phyloP scores from a whole-genome alignment of 768 basidiomycete genomes.

The Amanita subjunquillea region DNA sequence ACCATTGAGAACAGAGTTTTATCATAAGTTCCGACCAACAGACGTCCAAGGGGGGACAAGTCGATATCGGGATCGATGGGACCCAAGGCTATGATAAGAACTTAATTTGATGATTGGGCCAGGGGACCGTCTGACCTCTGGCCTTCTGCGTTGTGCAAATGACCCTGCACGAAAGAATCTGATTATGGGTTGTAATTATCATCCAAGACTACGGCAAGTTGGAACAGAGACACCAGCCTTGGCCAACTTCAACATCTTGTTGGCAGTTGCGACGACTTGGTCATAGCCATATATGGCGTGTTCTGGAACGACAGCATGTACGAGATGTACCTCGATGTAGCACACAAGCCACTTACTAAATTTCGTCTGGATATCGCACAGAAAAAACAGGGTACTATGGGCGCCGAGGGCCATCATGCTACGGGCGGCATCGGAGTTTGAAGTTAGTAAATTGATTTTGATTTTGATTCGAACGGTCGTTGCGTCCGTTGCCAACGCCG shows the following conservation, averaged over 20 bases:
- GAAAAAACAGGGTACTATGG: slow-evolving; percentile 50
- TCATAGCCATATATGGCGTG: slow-evolving; percentile 61
- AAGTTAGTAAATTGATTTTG: background rate
- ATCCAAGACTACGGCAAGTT: background rate
- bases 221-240: slow-evolving; percentile 30
- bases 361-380: slow-evolving; percentile 77
- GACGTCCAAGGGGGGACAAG: slow-evolving; percentile 37
- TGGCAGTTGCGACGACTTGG: slow-evolving; percentile 54
- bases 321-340: background rate
- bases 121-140: slow-evolving; percentile 29
- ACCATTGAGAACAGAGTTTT: slow-evolving; percentile 87
- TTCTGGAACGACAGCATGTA: slow-evolving; percentile 9
- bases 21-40: slow-evolving; percentile 53
- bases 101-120: background rate
- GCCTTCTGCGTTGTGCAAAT: slow-evolving; percentile 82
- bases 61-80: slow-evolving; percentile 55
- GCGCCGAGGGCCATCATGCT: slow-evolving; percentile 16
- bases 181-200: background rate
- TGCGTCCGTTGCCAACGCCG: slow-evolving; percentile 7
- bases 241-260: slow-evolving; percentile 70
- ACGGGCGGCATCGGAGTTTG: slow-evolving; percentile 11
- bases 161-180: slow-evolving; percentile 62
- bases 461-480: background rate
- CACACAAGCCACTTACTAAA: slow-evolving; percentile 40
- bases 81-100: slow-evolving; percentile 44